Evolutionary conservation across 1,284 basidiomycete genomes (phyloP).

Genomic region (Ceratobasidium sp.): DNA sequence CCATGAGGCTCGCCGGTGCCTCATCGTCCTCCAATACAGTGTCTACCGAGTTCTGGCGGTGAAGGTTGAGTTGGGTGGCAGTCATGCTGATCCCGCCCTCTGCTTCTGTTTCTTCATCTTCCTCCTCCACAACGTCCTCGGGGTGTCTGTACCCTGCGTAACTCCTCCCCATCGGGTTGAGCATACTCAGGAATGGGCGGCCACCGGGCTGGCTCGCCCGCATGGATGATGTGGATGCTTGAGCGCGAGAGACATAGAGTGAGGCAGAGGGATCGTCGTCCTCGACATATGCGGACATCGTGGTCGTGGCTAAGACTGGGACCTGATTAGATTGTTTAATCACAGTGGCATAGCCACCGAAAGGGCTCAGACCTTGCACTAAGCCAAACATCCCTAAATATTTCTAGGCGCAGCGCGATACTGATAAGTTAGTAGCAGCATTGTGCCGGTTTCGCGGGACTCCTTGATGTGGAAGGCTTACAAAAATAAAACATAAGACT

Average conservation of each 20-base stretch:
- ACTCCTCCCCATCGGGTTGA: slow-evolving; percentile 79
- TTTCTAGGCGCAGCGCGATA: too few species aligned
- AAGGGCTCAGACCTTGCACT: too few species aligned
- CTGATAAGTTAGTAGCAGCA: too few species aligned
- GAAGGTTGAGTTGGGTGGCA: slow-evolving; percentile 23
- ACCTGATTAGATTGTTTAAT: too few species aligned
- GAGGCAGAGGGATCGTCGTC: slow-evolving; percentile 40
- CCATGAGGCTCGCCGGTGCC: slow-evolving; percentile 83
- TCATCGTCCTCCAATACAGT: slow-evolving; percentile 71
- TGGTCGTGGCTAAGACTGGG: slow-evolving; percentile 28
- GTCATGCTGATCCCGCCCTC: slow-evolving; percentile 32
- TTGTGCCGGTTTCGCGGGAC: too few species aligned
- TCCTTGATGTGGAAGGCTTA: too few species aligned
- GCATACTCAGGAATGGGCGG: slow-evolving; percentile 73
- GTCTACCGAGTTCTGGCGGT: slow-evolving; percentile 24
- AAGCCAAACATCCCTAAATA: too few species aligned
- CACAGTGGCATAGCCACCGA: too few species aligned
- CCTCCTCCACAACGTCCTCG: slow-evolving; percentile 43
- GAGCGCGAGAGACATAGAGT: slow-evolving; percentile 37
- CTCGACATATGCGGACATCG: slow-evolving; percentile 40
- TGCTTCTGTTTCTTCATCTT: slow-evolving; percentile 45
- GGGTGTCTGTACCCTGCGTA: slow-evolving; percentile 68
- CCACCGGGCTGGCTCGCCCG: slow-evolving; percentile 32
- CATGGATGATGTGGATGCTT: slow-evolving; percentile 7
- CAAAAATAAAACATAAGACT: too few species aligned